Conservation (phyloP, 305 asterid genomes). For the Andrographis paniculata region DNA sequence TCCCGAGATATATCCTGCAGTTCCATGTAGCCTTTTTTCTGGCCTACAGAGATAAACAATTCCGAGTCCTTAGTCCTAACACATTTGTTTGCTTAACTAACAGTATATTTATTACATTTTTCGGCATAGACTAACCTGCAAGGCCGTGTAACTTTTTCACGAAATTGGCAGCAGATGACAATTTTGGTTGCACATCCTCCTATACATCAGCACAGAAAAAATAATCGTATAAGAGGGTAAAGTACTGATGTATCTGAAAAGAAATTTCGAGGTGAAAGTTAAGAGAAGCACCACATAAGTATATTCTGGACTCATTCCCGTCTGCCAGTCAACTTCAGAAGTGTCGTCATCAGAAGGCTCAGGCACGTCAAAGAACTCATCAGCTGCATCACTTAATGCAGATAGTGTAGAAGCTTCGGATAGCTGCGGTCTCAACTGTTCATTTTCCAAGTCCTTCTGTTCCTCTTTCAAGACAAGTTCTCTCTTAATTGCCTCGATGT, state of each 20-base stretch:
- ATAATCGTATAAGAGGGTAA: too few species aligned
- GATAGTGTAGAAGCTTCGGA: slow-evolving; percentile 40
- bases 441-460: slow-evolving; percentile 26
- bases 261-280: background rate
- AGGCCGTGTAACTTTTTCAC: slow-evolving; percentile 74
- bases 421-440: slow-evolving; percentile 10
- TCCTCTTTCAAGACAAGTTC: slow-evolving; percentile 24
- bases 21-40: slow-evolving; percentile 65
- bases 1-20: slow-evolving; percentile 71
- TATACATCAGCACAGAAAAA: background rate
- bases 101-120: background rate
- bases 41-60: slow-evolving; percentile 26
- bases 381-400: slow-evolving; percentile 54
- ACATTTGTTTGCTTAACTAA: too few species aligned
- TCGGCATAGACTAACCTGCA: slow-evolving; percentile 57
- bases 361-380: slow-evolving; percentile 83
- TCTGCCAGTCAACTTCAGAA: slow-evolving; percentile 40
- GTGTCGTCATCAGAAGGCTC: slow-evolving; percentile 54
- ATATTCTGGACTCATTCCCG: slow-evolving; percentile 32
- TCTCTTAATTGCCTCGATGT: slow-evolving; percentile 31
- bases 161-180: slow-evolving; percentile 54
- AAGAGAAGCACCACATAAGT: slow-evolving; percentile 32
- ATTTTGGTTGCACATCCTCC: slow-evolving; percentile 54
- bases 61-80: too few species aligned
- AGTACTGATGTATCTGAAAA: too few species aligned